Evolutionary conservation across 768 basidiomycete genomes (phyloP).

Genomic region (Dioszegia hungarica): DNA sequence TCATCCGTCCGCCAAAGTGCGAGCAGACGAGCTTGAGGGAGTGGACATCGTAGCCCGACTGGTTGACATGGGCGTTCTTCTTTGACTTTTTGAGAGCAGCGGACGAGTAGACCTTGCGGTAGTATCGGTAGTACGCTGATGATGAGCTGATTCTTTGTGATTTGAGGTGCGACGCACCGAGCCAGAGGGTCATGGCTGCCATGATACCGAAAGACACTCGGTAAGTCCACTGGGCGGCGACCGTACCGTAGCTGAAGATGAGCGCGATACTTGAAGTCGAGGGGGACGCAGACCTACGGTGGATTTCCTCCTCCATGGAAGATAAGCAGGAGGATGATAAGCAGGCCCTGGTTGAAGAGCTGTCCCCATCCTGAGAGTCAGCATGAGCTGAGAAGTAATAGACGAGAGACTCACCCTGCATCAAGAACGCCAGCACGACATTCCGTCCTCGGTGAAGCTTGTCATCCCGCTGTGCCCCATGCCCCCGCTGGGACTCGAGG

Average conservation of each 20-base stretch:
- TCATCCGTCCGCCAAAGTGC: conserved; percentile 47
- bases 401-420: conserved; percentile 42
- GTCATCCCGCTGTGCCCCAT: conserved; percentile 46
- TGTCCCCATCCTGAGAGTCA: conserved; percentile 48
- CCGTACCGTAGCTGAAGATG: conserved; percentile 26
- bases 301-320: conserved; percentile 45
- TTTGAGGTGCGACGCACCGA: conserved; percentile 17
- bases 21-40: conserved; percentile 47
- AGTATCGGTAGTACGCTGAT: conserved; percentile 51
- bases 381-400: neutral
- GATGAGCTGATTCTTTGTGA: neutral
- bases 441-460: conserved; percentile 51
- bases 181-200: conserved; percentile 51
- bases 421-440: conserved; percentile 51
- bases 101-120: conserved; percentile 47
- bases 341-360: conserved; percentile 47
- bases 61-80: conserved; percentile 43
- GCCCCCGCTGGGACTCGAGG: conserved; percentile 46
- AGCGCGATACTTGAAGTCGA: neutral
- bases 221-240: conserved; percentile 51
- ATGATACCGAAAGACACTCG: conserved; percentile 51
- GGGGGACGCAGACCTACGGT: conserved; percentile 5
- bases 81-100: conserved; percentile 45
- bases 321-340: conserved; percentile 51
- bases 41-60: conserved; percentile 50